A percentile compares a stretch with the other conserved stretches of the same genome.
phyloP scores from a whole-genome alignment of 768 basidiomycete genomes.

The Kwoniella sp. region DNA sequence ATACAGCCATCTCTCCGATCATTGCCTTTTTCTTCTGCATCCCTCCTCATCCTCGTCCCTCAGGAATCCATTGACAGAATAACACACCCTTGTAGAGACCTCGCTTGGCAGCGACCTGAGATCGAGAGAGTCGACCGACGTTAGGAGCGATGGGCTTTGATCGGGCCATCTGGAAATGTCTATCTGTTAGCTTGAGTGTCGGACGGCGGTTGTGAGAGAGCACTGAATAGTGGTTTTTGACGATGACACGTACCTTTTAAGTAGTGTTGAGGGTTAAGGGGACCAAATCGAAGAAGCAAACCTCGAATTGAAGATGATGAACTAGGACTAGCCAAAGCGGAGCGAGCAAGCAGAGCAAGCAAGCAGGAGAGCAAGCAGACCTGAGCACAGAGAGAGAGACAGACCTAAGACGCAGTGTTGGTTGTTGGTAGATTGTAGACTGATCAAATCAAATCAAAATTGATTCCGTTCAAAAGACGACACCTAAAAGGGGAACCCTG shows the following conservation, averaged over 20 bases:
- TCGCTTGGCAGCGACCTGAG: constrained; percentile 76
- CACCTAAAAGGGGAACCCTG: too few relatives aligned
- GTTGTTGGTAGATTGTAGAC: too few relatives aligned
- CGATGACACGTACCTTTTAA: constrained; percentile 15
- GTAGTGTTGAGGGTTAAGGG: constrained; percentile 27
- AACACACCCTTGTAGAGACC: constrained; percentile 74
- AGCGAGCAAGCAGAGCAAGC: not conserved
- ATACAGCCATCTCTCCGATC: not conserved
- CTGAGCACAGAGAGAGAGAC: too few relatives aligned
- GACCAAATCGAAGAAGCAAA: constrained; percentile 8
- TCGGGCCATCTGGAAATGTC: constrained; percentile 54
- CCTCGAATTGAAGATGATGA: constrained; percentile 22
- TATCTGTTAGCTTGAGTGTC: constrained; percentile 7
- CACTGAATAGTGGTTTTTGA: too few relatives aligned
- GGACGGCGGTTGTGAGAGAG: too few relatives aligned
- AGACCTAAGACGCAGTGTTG: too few relatives aligned
- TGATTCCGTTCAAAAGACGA: too few relatives aligned
- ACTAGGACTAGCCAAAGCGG: not conserved
- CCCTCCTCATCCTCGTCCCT: not conserved
- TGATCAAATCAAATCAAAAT: too few relatives aligned
- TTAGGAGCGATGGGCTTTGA: constrained; percentile 76
- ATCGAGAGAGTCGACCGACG: constrained; percentile 79
- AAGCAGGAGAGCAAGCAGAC: not conserved
- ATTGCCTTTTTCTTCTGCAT: not conserved
- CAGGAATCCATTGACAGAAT: constrained; percentile 3